These are phyloP conservation scores for Phialophora expanda DNA, from an alignment of 2,329 filamentous ascomycete genomes.

Conservation along the genomic window DNA sequence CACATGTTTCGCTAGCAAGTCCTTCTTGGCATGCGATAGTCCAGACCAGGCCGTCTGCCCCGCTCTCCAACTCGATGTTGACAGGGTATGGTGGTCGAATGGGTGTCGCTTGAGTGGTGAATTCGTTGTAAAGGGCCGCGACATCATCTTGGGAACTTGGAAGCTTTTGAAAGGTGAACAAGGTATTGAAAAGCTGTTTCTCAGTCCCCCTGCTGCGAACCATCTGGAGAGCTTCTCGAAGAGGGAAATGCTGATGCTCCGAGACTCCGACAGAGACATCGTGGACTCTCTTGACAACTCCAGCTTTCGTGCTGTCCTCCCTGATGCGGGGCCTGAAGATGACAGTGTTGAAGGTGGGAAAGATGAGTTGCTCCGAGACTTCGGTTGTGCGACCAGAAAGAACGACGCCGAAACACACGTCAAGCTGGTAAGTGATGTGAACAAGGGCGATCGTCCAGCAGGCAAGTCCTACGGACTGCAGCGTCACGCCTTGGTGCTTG, in stretches of 20 bases:
- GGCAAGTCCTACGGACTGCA: slow-evolving; percentile 77
- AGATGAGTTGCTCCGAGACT: slow-evolving; percentile 69
- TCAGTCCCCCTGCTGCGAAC: slow-evolving; percentile 49
- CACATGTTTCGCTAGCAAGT: slow-evolving; percentile 56
- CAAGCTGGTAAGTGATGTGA: slow-evolving; percentile 65
- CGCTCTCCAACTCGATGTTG: slow-evolving; percentile 77
- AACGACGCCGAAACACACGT: slow-evolving; percentile 81
- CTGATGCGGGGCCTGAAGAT: slow-evolving; percentile 74
- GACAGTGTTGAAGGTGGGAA: slow-evolving; percentile 92
- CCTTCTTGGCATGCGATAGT: slow-evolving; percentile 70
- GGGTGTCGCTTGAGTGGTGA: slow-evolving; percentile 55
- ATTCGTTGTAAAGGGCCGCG: slow-evolving; percentile 63
- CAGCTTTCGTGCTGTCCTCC: slow-evolving; percentile 59
- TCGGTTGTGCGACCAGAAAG: slow-evolving; percentile 82
- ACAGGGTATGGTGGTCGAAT: slow-evolving; percentile 80
- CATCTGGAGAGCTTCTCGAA: slow-evolving; percentile 69
- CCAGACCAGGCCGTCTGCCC: slow-evolving; percentile 65
- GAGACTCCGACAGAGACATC: slow-evolving; percentile 68
- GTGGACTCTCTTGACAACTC: slow-evolving; percentile 76
- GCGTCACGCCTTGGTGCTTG: slow-evolving; percentile 68
- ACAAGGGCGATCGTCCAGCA: slow-evolving; percentile 77
- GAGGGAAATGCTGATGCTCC: slow-evolving; percentile 76
- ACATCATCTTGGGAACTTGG: slow-evolving; percentile 44
- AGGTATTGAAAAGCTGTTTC: slow-evolving; percentile 61
- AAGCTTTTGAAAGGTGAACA: slow-evolving; percentile 70